A percentile compares a stretch with the other conserved stretches of the same genome.
phyloP scores from a whole-genome alignment of 2,329 filamentous ascomycete species.

The Botrytis pseudocinerea region DNA sequence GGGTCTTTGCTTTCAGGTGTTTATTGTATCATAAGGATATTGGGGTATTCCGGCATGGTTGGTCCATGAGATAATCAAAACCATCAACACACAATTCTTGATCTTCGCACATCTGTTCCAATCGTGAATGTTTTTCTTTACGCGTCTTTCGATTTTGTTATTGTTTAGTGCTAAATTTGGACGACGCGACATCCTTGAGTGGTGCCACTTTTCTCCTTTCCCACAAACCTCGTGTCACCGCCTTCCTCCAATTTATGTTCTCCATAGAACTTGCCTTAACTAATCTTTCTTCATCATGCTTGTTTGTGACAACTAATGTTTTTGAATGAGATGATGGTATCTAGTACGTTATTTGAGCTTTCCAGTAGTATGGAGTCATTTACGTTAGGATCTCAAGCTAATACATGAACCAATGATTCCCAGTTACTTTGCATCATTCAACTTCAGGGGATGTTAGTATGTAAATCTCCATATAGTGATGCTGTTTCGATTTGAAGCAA shows the following conservation, averaged over 20 bases:
- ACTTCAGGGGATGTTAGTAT: neutral
- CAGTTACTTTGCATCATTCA: neutral
- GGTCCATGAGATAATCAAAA: slow-evolving; percentile 34
- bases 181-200: neutral
- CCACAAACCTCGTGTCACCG: neutral
- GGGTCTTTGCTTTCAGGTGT: slow-evolving; percentile 36
- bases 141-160: neutral
- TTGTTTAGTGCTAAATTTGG: neutral
- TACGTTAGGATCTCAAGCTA: neutral
- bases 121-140: neutral
- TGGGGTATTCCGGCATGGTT: slow-evolving; percentile 34
- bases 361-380: neutral
- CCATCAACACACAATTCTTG: slow-evolving; percentile 17
- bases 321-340: neutral
- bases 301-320: neutral
- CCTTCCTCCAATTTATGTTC: neutral
- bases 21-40: slow-evolving; percentile 39
- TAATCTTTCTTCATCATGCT: neutral
- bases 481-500: neutral
- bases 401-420: neutral
- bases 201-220: neutral
- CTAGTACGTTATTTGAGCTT: neutral
- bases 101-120: neutral
- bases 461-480: neutral
- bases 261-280: neutral